Evolutionary conservation across 2,329 filamentous ascomycete genomes (phyloP).

Genomic region (Claviceps spartinae): DNA sequence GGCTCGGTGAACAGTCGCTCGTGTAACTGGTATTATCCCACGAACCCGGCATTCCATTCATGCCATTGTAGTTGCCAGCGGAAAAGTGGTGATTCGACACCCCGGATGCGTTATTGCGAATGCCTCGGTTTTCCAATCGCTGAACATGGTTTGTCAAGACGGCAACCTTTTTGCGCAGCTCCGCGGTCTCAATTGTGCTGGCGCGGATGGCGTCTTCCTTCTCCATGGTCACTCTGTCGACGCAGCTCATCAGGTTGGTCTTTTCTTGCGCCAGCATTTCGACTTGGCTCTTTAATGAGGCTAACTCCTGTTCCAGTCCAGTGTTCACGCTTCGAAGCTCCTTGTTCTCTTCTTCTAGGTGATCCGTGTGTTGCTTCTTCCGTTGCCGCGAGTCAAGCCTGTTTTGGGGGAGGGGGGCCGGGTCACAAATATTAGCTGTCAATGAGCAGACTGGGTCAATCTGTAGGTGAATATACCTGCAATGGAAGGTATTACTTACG

Average conservation of each 20-base stretch:
- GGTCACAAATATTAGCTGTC: background rate
- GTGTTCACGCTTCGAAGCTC: slow-evolving; percentile 64
- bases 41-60: slow-evolving; percentile 68
- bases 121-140: slow-evolving; percentile 50
- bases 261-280: slow-evolving; percentile 61
- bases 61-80: slow-evolving; percentile 60
- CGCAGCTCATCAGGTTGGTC: slow-evolving; percentile 59
- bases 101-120: slow-evolving; percentile 17
- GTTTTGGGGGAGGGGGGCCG: background rate
- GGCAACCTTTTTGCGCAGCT: slow-evolving; percentile 83
- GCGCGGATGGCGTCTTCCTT: slow-evolving; percentile 82
- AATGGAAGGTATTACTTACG: slow-evolving; percentile 46
- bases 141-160: slow-evolving; percentile 63
- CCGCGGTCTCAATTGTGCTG: slow-evolving; percentile 81
- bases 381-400: slow-evolving; percentile 92
- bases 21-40: slow-evolving; percentile 70
- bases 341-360: slow-evolving; percentile 95
- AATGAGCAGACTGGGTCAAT: background rate
- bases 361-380: slow-evolving; percentile 96
- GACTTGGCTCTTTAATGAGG: slow-evolving; percentile 52
- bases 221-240: slow-evolving; percentile 66
- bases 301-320: slow-evolving; percentile 66
- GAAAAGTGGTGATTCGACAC: slow-evolving; percentile 43
- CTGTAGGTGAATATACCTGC: background rate
- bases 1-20: slow-evolving; percentile 53